Base-by-base conservation (phyloP, 257 asterid genomes). In the Ligustrum vulgare region DNA sequence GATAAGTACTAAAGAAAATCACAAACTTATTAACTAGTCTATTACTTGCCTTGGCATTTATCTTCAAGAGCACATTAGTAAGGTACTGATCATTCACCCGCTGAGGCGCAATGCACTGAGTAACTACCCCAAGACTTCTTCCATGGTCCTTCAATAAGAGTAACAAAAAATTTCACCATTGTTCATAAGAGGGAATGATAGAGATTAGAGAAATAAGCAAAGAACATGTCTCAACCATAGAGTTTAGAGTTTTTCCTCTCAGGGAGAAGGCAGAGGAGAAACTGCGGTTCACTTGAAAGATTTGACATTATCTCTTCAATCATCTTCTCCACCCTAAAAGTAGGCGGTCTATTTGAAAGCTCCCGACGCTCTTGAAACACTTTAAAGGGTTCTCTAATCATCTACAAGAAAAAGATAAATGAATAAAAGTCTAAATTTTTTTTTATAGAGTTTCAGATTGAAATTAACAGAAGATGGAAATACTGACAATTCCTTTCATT, bases 401-500 rank as follows among this genome's bases (percentile, higher is more conserved):
- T 0, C 94, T 91, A 67, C 72, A 67, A 72, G 58, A 54, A 31
- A 32, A 16, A 11, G 31, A 18, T 65, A 70, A 32, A 54, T 54
- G 12, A 54, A n/a, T n/a, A 22, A 7, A 1, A n/a, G 7, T 54
- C 10, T 54, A 58, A 9, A 11, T n/a, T n/a, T n/a, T n/a, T n/a
- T 4, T 22, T 8, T 25, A 25, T 12, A 23, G 62, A 39, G 33
- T 67, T 28, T 39, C 43, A 47, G 37, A 62, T 10, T 15, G 51
- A 25, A 20, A n/a, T 20, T 18, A 4, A 3, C 1, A 70, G 35
- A 34, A 18, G 43, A 62, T 8, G 31, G 20, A 39, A 13, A 47
- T 35, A 83, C 90, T 82, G 64, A 92, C 97, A 36, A 92, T 87
- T 83, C 97, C 97, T 84, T 92, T 92, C 79, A 72, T 76, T 11